phyloP scores from a whole-genome alignment of 164 flowering plant genomes.

The Umbilicus rupestris region DNA sequence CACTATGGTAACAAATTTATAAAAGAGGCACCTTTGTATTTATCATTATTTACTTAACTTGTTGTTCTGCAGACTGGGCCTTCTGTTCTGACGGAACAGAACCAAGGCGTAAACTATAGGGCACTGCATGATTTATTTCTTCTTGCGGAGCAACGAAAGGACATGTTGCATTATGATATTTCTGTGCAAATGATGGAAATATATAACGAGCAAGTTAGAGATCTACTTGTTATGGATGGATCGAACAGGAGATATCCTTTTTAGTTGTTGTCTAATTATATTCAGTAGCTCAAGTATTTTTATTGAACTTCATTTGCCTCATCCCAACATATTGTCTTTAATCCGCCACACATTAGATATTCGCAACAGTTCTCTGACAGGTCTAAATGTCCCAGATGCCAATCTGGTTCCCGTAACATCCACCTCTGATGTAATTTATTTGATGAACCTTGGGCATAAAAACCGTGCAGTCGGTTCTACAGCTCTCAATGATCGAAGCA shows the following conservation, averaged over 20 bases:
- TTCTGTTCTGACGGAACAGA: constrained; percentile 67
- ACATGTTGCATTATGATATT: constrained; percentile 68
- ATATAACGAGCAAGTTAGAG: constrained; percentile 97
- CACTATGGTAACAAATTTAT: constrained; percentile 73
- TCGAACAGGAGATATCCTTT: constrained; percentile 92
- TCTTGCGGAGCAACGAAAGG: constrained; percentile 75
- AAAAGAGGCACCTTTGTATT: not conserved
- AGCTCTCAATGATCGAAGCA: constrained; percentile 94
- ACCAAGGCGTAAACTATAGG: constrained; percentile 85
- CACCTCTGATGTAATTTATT: constrained; percentile 73
- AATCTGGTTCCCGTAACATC: constrained; percentile 79
- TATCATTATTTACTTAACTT: not conserved
- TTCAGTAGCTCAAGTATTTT: not conserved
- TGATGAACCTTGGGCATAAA: constrained; percentile 89
- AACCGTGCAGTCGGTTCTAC: constrained; percentile 96
- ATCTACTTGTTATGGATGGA: constrained; percentile 82
- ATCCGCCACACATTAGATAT: constrained; percentile 73
- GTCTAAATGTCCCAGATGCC: constrained; percentile 93
- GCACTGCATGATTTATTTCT: constrained; percentile 81
- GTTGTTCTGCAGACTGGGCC: constrained; percentile 67
- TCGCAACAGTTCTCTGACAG: constrained; percentile 82
- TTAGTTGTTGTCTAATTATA: constrained; percentile 5
- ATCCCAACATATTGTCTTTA: constrained; percentile 24
- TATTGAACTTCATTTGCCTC: not conserved
- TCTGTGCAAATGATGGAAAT: constrained; percentile 98